Percentiles rank a stretch among this genome's conserved stretches.
phyloP scores from a whole-genome alignment of 2,329 filamentous ascomycete genomes.

The Raffaelea arxii region DNA sequence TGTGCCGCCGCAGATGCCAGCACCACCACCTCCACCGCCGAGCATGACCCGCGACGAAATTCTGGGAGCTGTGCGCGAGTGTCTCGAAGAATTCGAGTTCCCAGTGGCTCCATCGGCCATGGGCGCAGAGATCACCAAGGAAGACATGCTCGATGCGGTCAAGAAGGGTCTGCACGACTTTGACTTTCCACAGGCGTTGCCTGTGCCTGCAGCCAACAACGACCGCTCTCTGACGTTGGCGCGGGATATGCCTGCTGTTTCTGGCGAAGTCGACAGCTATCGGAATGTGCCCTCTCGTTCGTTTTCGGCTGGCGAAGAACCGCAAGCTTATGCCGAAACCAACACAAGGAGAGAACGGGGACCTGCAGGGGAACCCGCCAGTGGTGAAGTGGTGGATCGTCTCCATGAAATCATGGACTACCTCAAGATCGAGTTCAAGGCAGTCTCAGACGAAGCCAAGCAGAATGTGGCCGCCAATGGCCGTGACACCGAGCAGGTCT shows the following conservation, averaged over 20 bases:
- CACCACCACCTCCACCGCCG: no score
- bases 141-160: constrained; percentile 56
- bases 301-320: no score
- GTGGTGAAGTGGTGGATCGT: constrained; percentile 44
- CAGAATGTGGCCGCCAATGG: constrained; percentile 72
- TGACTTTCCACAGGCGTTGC: constrained; percentile 29
- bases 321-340: constrained; percentile 10
- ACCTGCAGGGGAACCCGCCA: no score
- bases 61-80: constrained; percentile 73
- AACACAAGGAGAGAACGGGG: no score
- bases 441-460: constrained; percentile 55
- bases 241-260: no score
- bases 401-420: constrained; percentile 56
- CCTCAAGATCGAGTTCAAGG: constrained; percentile 49
- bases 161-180: constrained; percentile 47
- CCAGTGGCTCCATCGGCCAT: constrained; percentile 49
- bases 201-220: no score
- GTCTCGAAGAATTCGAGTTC: constrained; percentile 76
- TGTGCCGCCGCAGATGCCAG: constrained; percentile 60
- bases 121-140: constrained; percentile 44
- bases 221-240: no score
- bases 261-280: no score
- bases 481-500: constrained; percentile 75
- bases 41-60: constrained; percentile 71
- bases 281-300: no score